Conservation (phyloP, 768 basidiomycete genomes). For the Rhodotorula babjevae region DNA sequence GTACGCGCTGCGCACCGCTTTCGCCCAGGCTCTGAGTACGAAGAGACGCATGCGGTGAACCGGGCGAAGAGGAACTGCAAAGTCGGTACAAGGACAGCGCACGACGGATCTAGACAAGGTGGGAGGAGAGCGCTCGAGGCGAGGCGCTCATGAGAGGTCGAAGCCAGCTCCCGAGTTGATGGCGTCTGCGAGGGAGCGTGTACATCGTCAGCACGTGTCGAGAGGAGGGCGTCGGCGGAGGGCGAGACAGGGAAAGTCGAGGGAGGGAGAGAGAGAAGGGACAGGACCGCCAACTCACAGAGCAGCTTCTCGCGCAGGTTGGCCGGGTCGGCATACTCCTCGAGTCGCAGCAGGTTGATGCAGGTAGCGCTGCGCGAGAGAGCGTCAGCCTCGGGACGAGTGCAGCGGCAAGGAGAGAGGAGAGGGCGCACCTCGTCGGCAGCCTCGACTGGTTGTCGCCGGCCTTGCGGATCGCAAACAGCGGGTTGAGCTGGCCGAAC, state of each 20-base stretch:
- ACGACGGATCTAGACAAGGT: background rate
- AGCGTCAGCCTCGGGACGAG: background rate
- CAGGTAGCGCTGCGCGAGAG: slow-evolving; percentile 74
- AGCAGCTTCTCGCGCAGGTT: slow-evolving; percentile 69
- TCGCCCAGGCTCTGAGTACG: too few relatives aligned
- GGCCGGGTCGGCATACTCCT: slow-evolving; percentile 61
- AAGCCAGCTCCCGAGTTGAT: slow-evolving; percentile 86
- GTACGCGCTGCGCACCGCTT: too few relatives aligned
- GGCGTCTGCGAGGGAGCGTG: slow-evolving; percentile 43
- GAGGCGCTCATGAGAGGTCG: slow-evolving; percentile 66
- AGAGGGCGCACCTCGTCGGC: slow-evolving; percentile 35
- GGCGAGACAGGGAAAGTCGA: background rate
- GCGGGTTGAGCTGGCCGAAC: slow-evolving; percentile 79
- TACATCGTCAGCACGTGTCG: background rate
- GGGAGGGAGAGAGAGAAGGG: background rate
- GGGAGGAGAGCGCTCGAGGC: background rate
- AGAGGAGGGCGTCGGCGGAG: too few relatives aligned
- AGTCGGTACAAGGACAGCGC: background rate
- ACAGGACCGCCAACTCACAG: slow-evolving; percentile 46
- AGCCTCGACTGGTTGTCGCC: slow-evolving; percentile 58
- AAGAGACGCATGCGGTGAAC: too few relatives aligned
- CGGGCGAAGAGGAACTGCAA: background rate
- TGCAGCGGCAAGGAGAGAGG: background rate
- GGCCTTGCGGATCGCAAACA: slow-evolving; percentile 80
- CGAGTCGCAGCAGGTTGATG: slow-evolving; percentile 87